phyloP scores from a whole-genome alignment of 1,284 basidiomycete species.

The Fomitopsis palustris region DNA sequence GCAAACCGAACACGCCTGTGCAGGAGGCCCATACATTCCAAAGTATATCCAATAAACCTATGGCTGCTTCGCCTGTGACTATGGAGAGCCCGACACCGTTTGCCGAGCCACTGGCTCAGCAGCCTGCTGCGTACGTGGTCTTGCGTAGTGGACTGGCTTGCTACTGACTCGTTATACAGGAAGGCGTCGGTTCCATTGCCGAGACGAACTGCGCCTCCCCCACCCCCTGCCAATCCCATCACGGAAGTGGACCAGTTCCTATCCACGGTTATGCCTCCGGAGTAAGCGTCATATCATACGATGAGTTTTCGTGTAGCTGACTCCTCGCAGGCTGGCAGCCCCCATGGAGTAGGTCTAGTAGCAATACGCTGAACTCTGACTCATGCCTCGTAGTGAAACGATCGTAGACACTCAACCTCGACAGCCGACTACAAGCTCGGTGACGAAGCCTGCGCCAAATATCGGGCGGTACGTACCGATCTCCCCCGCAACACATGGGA shows the following conservation, averaged over 20 bases:
- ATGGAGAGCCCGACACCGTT: background rate
- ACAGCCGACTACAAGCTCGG: background rate
- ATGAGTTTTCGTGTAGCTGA: background rate
- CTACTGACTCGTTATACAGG: background rate
- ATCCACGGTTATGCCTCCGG: conserved; percentile 35
- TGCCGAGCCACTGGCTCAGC: background rate
- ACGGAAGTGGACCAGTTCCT: conserved; percentile 35
- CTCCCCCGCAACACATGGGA: background rate
- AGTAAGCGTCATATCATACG: conserved; percentile 26
- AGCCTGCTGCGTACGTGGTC: background rate
- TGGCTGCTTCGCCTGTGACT: background rate
- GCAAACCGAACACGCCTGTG: conserved; percentile 3
- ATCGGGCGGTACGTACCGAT: conserved; percentile 3
- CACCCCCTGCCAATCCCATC: background rate
- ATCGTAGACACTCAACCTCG: background rate
- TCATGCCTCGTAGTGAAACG: background rate
- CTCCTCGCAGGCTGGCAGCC: conserved; percentile 29
- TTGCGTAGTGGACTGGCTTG: background rate
- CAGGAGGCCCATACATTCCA: conserved; percentile 20
- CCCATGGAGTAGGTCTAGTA: conserved; percentile 25
- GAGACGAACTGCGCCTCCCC: conserved; percentile 6
- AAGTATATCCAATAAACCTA: background rate
- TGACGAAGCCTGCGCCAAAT: background rate
- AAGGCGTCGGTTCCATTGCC: conserved; percentile 11
- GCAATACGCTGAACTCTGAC: background rate